Evolutionary conservation across 768 basidiomycete species (phyloP), one percentile per base, ranked within the genome.

Genomic region (Asterophora lycoperdoides): DNA sequence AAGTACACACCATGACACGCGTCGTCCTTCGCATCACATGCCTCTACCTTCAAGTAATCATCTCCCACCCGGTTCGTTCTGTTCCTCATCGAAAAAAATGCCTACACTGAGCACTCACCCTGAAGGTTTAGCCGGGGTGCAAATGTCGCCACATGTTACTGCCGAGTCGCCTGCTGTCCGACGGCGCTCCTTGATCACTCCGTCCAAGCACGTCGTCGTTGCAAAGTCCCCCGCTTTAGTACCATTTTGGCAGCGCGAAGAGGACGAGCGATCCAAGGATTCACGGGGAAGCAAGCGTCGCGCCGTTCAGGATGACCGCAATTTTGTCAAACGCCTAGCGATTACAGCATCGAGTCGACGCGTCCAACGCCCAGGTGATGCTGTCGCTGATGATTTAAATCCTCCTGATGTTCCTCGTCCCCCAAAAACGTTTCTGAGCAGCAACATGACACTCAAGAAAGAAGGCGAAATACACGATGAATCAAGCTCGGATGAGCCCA

Each of bases 221-320:
- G 23, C 34, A 13, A 56, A 59, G 23, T 52, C 58, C 20, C 14
- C 43, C 19, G 33, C 51, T 6, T 34, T 44, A 8, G 52, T 50
- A 30, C 55, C 55, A 15, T 50, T 51, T 19, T 59, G 58, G 58
- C 55, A 56, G 42, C 11, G 39, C 10, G 55, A 46, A 14, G 58
- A 59, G 17, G 58, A 56, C 20, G 43, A 53, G 13, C 48, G 43
- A 35, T 41, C 44, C 8, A 52, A 43, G 26, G 40, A 35, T 8
- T 23, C 23, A 6, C 50, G 47, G 43, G 49, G 37, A 8, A 47
- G 32, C 13, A 41, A 37, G 9, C 50, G 42, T 4, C 54, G 35
- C 23, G 2, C 35, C 4, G 30, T 49, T 30, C 36, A 38, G 40
- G 20, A 34, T 8, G 51, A 59, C 17, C 49, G 51, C 28, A 49